These are phyloP conservation scores for Cryptosporidium canis DNA, from an alignment of 169 alveolate genomes.

Conservation along the genomic window DNA sequence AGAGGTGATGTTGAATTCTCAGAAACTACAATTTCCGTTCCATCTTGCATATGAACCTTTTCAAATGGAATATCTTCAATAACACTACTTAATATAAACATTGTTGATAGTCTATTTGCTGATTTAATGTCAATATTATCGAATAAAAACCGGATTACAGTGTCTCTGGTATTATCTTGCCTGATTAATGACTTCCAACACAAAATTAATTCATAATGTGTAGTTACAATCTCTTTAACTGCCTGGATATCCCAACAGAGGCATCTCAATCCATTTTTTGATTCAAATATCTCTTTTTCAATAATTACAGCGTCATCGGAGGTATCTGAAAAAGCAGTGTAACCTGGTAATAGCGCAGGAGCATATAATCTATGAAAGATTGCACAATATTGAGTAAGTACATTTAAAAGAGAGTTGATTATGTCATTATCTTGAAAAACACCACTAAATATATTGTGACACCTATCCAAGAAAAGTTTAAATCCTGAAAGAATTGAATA, in stretches of 20 bases:
- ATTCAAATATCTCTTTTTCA: slow-evolving; percentile 40
- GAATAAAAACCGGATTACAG: slow-evolving; percentile 13
- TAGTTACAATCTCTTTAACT: slow-evolving; percentile 27
- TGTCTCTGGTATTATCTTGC: slow-evolving; percentile 21
- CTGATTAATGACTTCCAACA: slow-evolving; percentile 61
- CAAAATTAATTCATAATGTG: slow-evolving; percentile 48
- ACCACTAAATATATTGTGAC: slow-evolving; percentile 2
- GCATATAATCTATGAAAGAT: slow-evolving; percentile 59
- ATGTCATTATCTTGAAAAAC: slow-evolving; percentile 20
- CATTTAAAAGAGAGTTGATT: not conserved
- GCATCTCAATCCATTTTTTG: slow-evolving; percentile 24
- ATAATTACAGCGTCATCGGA: not conserved
- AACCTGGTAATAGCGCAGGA: slow-evolving; percentile 57
- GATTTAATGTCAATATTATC: slow-evolving; percentile 67
- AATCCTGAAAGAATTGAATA: slow-evolving; percentile 65
- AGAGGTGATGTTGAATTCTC: slow-evolving; percentile 51
- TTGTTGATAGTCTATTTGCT: slow-evolving; percentile 54
- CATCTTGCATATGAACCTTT: not conserved
- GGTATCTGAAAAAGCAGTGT: slow-evolving; percentile 21
- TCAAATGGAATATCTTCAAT: slow-evolving; percentile 49
- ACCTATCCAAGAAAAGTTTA: slow-evolving; percentile 43
- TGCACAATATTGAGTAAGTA: slow-evolving; percentile 59
- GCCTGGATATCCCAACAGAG: slow-evolving; percentile 28
- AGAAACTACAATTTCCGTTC: not conserved
- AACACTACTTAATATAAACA: slow-evolving; percentile 41